phyloP scores from a whole-genome alignment of 768 basidiomycete genomes.

The Mycena vitilis region DNA sequence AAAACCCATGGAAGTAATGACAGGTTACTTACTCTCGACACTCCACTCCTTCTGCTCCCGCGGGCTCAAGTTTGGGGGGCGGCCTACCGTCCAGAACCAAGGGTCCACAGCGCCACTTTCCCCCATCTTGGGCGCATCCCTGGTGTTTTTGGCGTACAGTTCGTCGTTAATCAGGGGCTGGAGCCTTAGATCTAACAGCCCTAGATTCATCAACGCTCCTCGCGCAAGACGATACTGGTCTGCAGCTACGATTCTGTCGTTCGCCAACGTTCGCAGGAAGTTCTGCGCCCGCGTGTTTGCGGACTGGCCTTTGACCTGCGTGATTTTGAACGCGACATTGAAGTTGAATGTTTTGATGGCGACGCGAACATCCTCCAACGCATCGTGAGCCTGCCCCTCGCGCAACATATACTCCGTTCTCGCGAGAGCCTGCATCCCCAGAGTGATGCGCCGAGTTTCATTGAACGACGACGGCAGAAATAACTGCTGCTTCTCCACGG shows the following conservation, averaged over 20 bases:
- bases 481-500: constrained; percentile 1
- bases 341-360: constrained; percentile 11
- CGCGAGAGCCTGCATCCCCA: neutral
- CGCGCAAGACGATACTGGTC: neutral
- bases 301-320: neutral
- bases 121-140: constrained; percentile 34
- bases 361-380: neutral
- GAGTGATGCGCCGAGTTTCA: neutral
- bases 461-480: neutral
- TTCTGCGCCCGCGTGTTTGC: neutral
- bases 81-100: constrained; percentile 40
- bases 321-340: neutral
- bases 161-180: constrained; percentile 34
- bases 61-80: constrained; percentile 31
- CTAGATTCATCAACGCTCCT: neutral
- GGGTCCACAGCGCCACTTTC: constrained; percentile 37
- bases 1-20: neutral
- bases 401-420: neutral
- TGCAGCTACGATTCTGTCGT: neutral
- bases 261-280: neutral
- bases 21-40: constrained; percentile 36
- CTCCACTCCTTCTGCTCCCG: constrained; percentile 39
- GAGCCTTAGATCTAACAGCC: constrained; percentile 24
- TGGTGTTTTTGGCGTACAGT: constrained; percentile 36
- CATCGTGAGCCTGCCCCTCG: constrained; percentile 8